phyloP scores from a whole-genome alignment of 345 rosid species.

The Euclidium syriacum region DNA sequence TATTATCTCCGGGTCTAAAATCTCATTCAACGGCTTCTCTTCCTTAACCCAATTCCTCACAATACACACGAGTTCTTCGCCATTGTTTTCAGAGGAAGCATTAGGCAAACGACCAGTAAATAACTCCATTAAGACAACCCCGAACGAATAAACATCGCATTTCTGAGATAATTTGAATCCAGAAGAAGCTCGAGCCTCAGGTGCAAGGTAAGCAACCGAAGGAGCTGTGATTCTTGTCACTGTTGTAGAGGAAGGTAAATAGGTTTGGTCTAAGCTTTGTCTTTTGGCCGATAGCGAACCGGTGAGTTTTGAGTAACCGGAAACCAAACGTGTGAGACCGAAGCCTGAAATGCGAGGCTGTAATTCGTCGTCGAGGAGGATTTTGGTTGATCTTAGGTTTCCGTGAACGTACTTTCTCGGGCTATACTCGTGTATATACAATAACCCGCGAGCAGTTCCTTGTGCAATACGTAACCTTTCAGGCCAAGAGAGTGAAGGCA shows the following conservation, averaged over 20 bases:
- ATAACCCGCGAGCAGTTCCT: constrained; percentile 81
- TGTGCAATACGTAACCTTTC: constrained; percentile 78
- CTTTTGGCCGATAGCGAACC: constrained; percentile 41
- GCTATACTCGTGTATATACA: constrained; percentile 72
- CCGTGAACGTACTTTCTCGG: constrained; percentile 78
- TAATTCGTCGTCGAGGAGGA: constrained; percentile 77
- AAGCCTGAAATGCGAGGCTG: constrained; percentile 80
- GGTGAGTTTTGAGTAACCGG: constrained; percentile 37
- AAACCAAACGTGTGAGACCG: constrained; percentile 59
- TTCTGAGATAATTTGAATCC: constrained; percentile 74
- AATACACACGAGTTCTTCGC: constrained; percentile 53
- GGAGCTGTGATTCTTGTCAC: constrained; percentile 49
- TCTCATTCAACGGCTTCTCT: constrained; percentile 60
- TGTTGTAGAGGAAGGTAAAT: constrained; percentile 29
- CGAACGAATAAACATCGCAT: constrained; percentile 84
- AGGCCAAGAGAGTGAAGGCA: constrained; percentile 61
- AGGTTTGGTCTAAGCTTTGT: constrained; percentile 37
- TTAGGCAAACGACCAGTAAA: constrained; percentile 65
- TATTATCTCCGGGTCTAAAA: constrained; percentile 61
- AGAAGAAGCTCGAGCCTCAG: constrained; percentile 61
- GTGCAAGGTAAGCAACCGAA: constrained; percentile 58
- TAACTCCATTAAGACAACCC: constrained; percentile 79
- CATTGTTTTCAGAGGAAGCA: constrained; percentile 51
- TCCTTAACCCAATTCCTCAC: constrained; percentile 70
- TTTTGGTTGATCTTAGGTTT: constrained; percentile 73